These are phyloP conservation scores for Pseudonitzschia multiseries DNA, from an alignment of 108 stramenopile species.

Conservation along the genomic window DNA sequence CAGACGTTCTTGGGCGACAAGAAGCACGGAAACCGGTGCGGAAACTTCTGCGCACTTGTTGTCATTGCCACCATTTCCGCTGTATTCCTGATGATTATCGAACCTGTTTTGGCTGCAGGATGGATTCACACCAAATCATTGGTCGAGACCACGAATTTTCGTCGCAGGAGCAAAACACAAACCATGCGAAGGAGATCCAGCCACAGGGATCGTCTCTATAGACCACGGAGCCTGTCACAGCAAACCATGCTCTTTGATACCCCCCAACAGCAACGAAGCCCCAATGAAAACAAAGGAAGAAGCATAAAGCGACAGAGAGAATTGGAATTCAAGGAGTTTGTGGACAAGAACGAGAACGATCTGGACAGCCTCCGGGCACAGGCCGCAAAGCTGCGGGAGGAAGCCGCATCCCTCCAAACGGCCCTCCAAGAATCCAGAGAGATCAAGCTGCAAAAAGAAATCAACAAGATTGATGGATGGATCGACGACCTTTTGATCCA, in stretches of 20 bases:
- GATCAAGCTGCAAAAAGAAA: conserved; percentile 39
- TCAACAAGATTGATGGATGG: conserved; percentile 57
- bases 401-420: conserved; percentile 15
- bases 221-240: too few relatives aligned
- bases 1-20: neutral
- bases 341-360: neutral
- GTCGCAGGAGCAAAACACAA: too few relatives aligned
- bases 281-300: neutral
- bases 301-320: neutral
- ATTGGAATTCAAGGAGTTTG: neutral
- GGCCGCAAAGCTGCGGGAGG: conserved; percentile 34
- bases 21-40: neutral
- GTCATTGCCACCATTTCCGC: neutral
- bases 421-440: conserved; percentile 35
- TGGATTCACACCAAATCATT: too few relatives aligned
- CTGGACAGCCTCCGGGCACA: conserved; percentile 26
- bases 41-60: neutral
- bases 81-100: neutral
- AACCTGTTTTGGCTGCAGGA: neutral
- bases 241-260: too few relatives aligned
- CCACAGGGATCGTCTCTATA: too few relatives aligned
- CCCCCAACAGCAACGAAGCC: neutral
- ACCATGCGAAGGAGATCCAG: too few relatives aligned
- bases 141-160: too few relatives aligned
- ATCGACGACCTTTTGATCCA: conserved; percentile 57